Percentiles rank a stretch among this genome's conserved stretches.
These are phyloP conservation scores for Pleurotus sapidus DNA, from an alignment of 768 basidiomycete genomes.

Conservation along the genomic window DNA sequence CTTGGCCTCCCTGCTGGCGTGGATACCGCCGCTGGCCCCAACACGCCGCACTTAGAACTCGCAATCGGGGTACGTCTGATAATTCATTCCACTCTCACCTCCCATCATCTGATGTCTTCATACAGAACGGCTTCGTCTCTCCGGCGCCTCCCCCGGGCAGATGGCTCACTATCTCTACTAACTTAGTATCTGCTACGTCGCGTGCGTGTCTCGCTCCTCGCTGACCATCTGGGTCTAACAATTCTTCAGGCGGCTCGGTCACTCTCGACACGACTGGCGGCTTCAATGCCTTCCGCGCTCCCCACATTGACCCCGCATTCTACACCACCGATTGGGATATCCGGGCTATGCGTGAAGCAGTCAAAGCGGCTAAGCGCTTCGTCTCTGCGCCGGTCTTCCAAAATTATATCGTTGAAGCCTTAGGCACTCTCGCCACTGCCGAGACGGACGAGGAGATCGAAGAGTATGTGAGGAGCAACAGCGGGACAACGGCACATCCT, in stretches of 20 bases:
- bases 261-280: background rate
- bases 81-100: no score
- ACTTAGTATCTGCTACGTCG: background rate
- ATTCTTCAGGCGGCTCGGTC: background rate
- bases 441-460: conserved; percentile 23
- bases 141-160: background rate
- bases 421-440: conserved; percentile 17
- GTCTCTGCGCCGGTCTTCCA: conserved; percentile 20
- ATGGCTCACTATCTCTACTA: background rate
- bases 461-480: conserved; percentile 17
- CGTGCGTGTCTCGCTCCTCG: background rate
- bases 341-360: conserved; percentile 17
- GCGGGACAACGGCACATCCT: conserved; percentile 20
- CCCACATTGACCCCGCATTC: conserved; percentile 43
- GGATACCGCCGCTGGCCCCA: conserved; percentile 11
- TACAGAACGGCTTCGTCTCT: background rate
- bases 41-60: conserved; percentile 20
- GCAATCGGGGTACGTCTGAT: conserved; percentile 24
- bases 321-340: conserved; percentile 23
- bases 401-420: conserved; percentile 19
- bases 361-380: conserved; percentile 22
- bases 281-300: conserved; percentile 14
- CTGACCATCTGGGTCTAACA: background rate
- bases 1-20: conserved; percentile 5
- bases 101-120: no score